These are phyloP conservation scores for Candida gorgasii DNA, from an alignment of 805 yeast species.

Conservation along the genomic window DNA sequence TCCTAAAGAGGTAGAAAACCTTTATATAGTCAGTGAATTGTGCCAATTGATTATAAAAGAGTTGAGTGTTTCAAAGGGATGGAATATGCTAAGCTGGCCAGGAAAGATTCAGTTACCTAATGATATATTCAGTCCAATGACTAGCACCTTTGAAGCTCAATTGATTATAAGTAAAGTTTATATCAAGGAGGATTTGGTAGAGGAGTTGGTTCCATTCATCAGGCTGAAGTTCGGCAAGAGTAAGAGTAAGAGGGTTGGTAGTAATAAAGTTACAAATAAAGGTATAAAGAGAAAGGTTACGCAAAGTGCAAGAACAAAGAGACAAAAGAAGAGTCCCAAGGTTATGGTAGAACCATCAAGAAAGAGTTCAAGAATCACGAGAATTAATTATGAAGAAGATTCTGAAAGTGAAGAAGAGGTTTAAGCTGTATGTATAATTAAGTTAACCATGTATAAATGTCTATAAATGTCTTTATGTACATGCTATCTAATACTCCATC, in stretches of 20 bases:
- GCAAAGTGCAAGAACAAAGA: neutral
- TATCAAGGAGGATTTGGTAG: constrained; percentile 49
- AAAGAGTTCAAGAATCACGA: constrained; percentile 42
- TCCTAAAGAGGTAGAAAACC: constrained; percentile 32
- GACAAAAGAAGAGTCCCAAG: constrained; percentile 11
- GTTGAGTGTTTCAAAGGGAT: constrained; percentile 54
- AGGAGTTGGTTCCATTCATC: constrained; percentile 32
- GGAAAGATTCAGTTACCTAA: constrained; percentile 68
- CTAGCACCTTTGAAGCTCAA: constrained; percentile 58
- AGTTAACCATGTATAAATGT: neutral
- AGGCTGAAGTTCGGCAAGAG: constrained; percentile 21
- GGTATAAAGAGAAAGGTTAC: neutral
- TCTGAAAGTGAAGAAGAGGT: constrained; percentile 18
- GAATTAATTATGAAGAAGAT: constrained; percentile 36
- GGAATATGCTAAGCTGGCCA: constrained; percentile 81
- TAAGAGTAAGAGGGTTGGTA: neutral
- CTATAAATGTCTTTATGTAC: neutral
- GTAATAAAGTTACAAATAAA: neutral
- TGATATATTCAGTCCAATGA: constrained; percentile 70
- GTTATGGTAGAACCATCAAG: constrained; percentile 33
- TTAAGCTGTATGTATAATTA: neutral
- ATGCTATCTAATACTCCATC: constrained; percentile 32
- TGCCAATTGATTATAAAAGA: constrained; percentile 66
- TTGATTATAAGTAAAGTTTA: constrained; percentile 54
- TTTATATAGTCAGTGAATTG: constrained; percentile 73